Base-by-base conservation (phyloP, 1,284 basidiomycete species). In the Phellopilus nigrolimitatus region DNA sequence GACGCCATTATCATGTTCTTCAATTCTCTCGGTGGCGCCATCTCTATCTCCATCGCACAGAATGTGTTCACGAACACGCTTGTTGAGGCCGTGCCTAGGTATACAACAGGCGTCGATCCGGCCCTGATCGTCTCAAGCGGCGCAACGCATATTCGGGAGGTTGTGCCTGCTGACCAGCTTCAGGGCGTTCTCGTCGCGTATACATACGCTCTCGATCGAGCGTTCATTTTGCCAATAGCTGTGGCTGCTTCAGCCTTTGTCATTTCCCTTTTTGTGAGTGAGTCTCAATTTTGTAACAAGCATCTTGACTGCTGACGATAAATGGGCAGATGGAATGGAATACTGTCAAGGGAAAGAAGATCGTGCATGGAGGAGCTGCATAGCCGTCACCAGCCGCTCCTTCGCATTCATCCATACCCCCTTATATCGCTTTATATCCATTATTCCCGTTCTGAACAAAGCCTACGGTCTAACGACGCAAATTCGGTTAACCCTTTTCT, bases 21-120 rank as follows among this genome's bases (percentile, higher is more conserved):
- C 44, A 56, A 61, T 43, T 53, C 56, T 1, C 47, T 57, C 12
- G 59, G 59, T 27, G 58, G 59, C 2, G 55, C 58, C n/a, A 56
- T 61, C 21, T 47, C 56, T 15, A 59, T 61, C n/a, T 58, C 58
- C 30, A 56, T 61, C n/a, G 59, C 53, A 15, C 59, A 61, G 48
- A 59, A 59, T 19, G 49, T 60, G 2, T 60, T 60, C 49, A 34
- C 54, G 27, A 60, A 57, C 43, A 51, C 53, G 19, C 52, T 60
- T 8, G 24, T 54, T 12, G 43, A 47, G n/a, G 39, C 45, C 13
- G 40, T 60, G 1, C 47, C 49, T 8, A 51, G 56, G 51, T 41
- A 60, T 30, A 54, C 56, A 10, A 57, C 59, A 7, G 54, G 52
- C 4, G 22, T 60, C 12, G 37, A 53, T 33, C 52, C 59, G 10